Base-by-base conservation (phyloP, 768 basidiomycete species). In the Fomitopsis pulvina region DNA sequence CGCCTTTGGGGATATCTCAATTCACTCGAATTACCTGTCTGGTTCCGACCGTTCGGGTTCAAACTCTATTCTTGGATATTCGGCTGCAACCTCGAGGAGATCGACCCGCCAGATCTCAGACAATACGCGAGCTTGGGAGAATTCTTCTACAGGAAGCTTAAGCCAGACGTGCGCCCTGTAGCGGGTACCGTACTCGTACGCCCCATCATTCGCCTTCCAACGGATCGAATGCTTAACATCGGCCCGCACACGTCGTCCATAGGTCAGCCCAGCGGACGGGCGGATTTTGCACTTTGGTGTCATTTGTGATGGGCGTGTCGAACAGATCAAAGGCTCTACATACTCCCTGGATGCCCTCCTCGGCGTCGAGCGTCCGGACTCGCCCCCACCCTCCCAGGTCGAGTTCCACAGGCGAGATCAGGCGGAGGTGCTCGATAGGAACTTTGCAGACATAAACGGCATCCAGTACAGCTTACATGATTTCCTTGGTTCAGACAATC, bases 261-360 rank as follows among this genome's bases (percentile, higher is more conserved):
- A 89, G 87, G 87, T 95, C 52, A 92, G 89, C 54, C 96, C 96
- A 1, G 94, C 96, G 1, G 96, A 99, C 57, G 96, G 96, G 2
- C 85, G 76, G 0, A 78, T 99, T 1, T 74, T 98, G 24, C 95
- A 98, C 64, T 92, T 93, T 58, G 96, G 96, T 28, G 81, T 80
- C 1, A 87, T 99, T 54, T 68, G 78, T 47, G 78, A 81, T 57
- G 73, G 81, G 43, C 80, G 80, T 24, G 90, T 99, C 45, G 94
- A 96, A 63, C 94, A 97, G 67, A 91, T 99, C 62, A 99, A 99
- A 68, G 96, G 96, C 14, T 86, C 95, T 55, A 96, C 92, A 0
- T 99, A 99, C 62, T 96, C 93, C 1, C 78, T 99, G 11, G 89
- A 96, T 53, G 93, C 94, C 0, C 74, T 99, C 0, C 81, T 99